phyloP scores from a whole-genome alignment of 1,284 basidiomycete genomes.

The Sphaerobolus stellatus region DNA sequence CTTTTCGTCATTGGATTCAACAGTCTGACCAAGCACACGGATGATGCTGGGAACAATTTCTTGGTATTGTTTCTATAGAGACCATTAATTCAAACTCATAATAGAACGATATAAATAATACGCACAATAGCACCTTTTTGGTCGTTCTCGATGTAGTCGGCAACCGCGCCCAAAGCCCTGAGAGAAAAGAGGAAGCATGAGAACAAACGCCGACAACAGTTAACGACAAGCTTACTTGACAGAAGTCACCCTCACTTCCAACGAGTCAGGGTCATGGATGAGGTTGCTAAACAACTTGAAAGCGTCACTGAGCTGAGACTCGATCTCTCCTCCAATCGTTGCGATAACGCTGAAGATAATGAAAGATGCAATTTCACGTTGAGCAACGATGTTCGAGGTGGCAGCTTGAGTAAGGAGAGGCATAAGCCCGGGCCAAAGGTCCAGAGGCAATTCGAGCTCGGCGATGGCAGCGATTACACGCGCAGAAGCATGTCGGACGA shows the following conservation, averaged over 20 bases:
- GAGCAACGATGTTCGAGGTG: conserved; percentile 63
- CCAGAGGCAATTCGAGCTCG: conserved; percentile 79
- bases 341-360: conserved; percentile 93
- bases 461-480: conserved; percentile 95
- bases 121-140: conserved; percentile 86
- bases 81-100: conserved; percentile 1
- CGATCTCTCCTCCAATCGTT: conserved; percentile 86
- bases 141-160: conserved; percentile 89
- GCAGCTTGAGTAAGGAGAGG: conserved; percentile 87
- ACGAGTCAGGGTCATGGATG: conserved; percentile 85
- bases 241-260: conserved; percentile 91
- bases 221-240: conserved; percentile 54
- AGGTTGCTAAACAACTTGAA: conserved; percentile 82
- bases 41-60: conserved; percentile 88
- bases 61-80: conserved; percentile 81
- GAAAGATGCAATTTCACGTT: conserved; percentile 90
- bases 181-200: conserved; percentile 9
- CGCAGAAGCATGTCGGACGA: conserved; percentile 87
- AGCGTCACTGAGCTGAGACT: conserved; percentile 73
- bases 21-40: conserved; percentile 82
- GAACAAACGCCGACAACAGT: background rate
- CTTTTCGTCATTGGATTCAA: conserved; percentile 81
- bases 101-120: conserved; percentile 14
- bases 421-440: conserved; percentile 86
- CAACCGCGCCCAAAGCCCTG: conserved; percentile 87